phyloP scores from a whole-genome alignment of 805 yeast species.

The Teunomyces lycoperdinae region DNA sequence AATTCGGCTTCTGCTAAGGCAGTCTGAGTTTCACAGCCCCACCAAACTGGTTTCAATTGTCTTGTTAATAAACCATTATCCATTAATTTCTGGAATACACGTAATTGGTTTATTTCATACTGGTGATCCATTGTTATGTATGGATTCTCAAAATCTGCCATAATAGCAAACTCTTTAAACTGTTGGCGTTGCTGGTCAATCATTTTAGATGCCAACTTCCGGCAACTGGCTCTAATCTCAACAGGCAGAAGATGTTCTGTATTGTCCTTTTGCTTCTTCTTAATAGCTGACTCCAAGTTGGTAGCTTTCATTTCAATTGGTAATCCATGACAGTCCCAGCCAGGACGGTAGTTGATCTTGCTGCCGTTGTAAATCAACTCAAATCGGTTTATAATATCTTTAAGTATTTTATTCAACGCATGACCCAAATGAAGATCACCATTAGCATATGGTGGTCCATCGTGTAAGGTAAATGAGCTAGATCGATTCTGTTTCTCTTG shows the following conservation, averaged over 20 bases:
- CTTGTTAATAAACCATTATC: slow-evolving; percentile 68
- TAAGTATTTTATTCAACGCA: slow-evolving; percentile 82
- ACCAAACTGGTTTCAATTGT: slow-evolving; percentile 92
- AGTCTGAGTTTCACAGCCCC: slow-evolving; percentile 93
- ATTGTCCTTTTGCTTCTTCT: slow-evolving; percentile 18
- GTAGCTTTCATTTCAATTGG: slow-evolving; percentile 92
- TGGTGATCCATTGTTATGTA: slow-evolving; percentile 70
- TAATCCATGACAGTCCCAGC: slow-evolving; percentile 99
- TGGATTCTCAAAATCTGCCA: slow-evolving; percentile 76
- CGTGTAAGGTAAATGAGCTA: slow-evolving; percentile 67
- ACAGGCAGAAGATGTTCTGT: slow-evolving; percentile 11
- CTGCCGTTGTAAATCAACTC: slow-evolving; percentile 58
- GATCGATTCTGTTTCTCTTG: slow-evolving; percentile 31
- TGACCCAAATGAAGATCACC: slow-evolving; percentile 93
- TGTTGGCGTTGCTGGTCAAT: slow-evolving; percentile 59
- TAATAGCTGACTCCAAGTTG: slow-evolving; percentile 9
- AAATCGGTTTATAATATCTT: slow-evolving; percentile 78
- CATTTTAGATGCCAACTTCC: slow-evolving; percentile 65
- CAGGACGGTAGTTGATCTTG: slow-evolving; percentile 74
- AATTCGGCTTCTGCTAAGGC: slow-evolving; percentile 97
- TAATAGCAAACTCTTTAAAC: slow-evolving; percentile 69
- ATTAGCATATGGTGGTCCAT: slow-evolving; percentile 98
- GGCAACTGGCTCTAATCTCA: slow-evolving; percentile 67
- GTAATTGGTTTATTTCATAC: slow-evolving; percentile 74
- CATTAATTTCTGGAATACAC: slow-evolving; percentile 64